phyloP scores from a whole-genome alignment of 2,329 filamentous ascomycete genomes.

The Chaetomium strumarium region DNA sequence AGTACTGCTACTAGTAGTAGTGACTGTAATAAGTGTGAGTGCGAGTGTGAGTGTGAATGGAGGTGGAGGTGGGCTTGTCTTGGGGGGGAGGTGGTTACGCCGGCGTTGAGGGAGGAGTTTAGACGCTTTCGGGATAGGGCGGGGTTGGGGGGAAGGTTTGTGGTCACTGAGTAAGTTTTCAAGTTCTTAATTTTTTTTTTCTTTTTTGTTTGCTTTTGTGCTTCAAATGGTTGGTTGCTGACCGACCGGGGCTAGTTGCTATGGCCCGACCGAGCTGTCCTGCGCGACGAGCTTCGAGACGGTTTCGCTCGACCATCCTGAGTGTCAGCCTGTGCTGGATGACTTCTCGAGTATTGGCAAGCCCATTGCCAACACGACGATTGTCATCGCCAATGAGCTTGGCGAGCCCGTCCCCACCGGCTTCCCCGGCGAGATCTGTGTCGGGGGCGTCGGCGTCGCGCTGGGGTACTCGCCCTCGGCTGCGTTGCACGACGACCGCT shows the following conservation, averaged over 20 bases:
- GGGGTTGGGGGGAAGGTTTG: not conserved
- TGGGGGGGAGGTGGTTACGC: not conserved
- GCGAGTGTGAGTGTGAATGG: not conserved
- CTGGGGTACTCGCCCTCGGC: not conserved
- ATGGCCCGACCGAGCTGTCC: not conserved
- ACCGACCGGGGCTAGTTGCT: not conserved
- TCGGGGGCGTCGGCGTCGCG: not conserved
- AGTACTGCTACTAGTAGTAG: too few relatives aligned
- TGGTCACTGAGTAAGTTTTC: not conserved
- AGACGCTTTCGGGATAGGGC: not conserved
- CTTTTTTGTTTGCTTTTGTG: too few relatives aligned
- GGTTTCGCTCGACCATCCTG: not conserved
- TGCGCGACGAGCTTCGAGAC: not conserved
- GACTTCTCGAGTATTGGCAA: constrained; percentile 1
- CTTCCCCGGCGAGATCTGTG: constrained; percentile 3
- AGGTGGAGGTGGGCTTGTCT: not conserved
- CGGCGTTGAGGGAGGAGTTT: not conserved
- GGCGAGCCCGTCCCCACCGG: constrained; percentile 2
- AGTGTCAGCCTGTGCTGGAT: not conserved
- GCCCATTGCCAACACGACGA: constrained; percentile 5
- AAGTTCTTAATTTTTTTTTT: too few relatives aligned
- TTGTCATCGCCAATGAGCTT: not conserved
- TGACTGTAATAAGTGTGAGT: too few relatives aligned
- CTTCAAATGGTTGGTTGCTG: too few relatives aligned
- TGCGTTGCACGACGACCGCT: not conserved